Conservation (phyloP, 257 asterid species). For the Coffea canephora region DNA sequence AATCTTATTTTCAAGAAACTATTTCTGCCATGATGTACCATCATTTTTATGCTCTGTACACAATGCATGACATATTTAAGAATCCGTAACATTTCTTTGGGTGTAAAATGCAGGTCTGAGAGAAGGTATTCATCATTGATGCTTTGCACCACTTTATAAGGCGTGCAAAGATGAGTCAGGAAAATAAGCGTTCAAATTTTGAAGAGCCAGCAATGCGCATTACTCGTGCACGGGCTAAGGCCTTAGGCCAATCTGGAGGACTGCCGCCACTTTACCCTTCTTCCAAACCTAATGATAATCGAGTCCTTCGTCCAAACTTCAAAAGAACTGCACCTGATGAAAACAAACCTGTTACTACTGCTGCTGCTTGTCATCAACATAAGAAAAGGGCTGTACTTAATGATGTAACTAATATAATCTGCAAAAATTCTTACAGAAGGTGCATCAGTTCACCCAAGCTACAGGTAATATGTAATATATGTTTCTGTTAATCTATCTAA, state of each 20-base stretch:
- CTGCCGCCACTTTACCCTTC: slow-evolving; percentile 74
- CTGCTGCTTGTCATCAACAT: slow-evolving; percentile 37
- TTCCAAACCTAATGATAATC: slow-evolving; percentile 44
- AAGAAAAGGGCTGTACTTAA: slow-evolving; percentile 80
- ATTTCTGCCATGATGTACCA: neutral
- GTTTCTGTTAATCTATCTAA: slow-evolving; percentile 1
- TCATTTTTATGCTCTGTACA: neutral
- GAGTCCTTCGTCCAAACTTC: slow-evolving; percentile 39
- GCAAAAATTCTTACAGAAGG: slow-evolving; percentile 45
- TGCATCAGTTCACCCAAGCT: slow-evolving; percentile 44
- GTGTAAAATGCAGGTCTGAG: slow-evolving; percentile 43
- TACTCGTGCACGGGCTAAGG: slow-evolving; percentile 80
- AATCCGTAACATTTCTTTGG: slow-evolving; percentile 18
- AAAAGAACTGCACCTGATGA: slow-evolving; percentile 67
- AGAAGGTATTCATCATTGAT: slow-evolving; percentile 34
- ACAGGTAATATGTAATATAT: slow-evolving; percentile 41
- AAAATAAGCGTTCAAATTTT: slow-evolving; percentile 46
- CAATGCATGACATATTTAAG: neutral
- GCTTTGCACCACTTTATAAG: slow-evolving; percentile 30
- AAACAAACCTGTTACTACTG: slow-evolving; percentile 29
- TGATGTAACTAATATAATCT: slow-evolving; percentile 72
- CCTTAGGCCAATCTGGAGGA: slow-evolving; percentile 51
- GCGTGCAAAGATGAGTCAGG: slow-evolving; percentile 52
- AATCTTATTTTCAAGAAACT: neutral
- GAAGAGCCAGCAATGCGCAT: slow-evolving; percentile 46